Percentiles rank a stretch among this genome's conserved stretches.
These are phyloP conservation scores for Trichoderma oligosporum DNA, from an alignment of 2,329 filamentous ascomycete species.

Conservation along the genomic window DNA sequence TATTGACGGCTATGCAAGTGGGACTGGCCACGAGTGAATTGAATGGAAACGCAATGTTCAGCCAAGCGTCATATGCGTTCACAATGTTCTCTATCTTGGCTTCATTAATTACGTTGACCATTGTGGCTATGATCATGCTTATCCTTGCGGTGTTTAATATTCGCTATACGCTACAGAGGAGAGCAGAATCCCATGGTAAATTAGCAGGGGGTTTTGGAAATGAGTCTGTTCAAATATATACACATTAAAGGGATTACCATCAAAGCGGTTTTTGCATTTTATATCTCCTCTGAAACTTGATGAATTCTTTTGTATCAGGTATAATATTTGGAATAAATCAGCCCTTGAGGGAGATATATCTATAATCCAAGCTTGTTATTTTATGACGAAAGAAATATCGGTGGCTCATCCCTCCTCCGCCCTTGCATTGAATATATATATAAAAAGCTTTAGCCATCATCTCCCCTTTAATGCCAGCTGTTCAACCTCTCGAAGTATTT, in stretches of 20 bases:
- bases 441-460: not conserved
- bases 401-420: too few species aligned
- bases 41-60: conserved; percentile 34
- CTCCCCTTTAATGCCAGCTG: not conserved
- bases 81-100: conserved; percentile 41
- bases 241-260: not conserved
- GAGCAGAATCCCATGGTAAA: not conserved
- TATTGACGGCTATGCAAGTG: conserved; percentile 47
- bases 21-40: conserved; percentile 37
- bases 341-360: too few species aligned
- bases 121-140: not conserved
- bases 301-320: too few species aligned
- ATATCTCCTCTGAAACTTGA: too few species aligned
- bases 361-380: too few species aligned
- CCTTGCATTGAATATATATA: not conserved
- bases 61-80: conserved; percentile 43
- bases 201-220: not conserved
- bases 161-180: not conserved
- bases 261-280: too few species aligned
- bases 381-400: too few species aligned
- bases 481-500: conserved; percentile 23
- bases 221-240: not conserved
- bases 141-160: not conserved
- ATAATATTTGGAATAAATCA: too few species aligned
- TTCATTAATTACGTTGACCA: not conserved